Evolutionary conservation across 176 grass and related monocot genomes (phyloP).

Genomic region (Oryza rufipogon): DNA sequence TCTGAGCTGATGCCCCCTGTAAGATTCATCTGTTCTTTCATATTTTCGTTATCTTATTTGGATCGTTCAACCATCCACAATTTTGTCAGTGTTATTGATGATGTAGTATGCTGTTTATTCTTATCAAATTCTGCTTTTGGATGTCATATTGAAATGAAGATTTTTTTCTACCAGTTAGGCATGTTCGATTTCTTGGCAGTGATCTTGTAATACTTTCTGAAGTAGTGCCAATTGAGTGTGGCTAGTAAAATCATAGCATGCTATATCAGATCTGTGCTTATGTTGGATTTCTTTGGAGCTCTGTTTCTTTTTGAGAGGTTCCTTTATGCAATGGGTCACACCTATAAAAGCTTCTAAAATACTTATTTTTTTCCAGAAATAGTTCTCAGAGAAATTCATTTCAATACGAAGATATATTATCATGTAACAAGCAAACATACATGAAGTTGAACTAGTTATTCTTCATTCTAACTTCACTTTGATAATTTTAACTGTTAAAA

Average conservation of each 20-base stretch:
- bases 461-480: constrained; percentile 2
- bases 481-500: background rate
- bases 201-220: background rate
- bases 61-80: constrained; percentile 5
- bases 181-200: background rate
- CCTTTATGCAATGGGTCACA: background rate
- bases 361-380: background rate
- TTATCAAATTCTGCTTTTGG: constrained; percentile 10
- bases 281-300: constrained; percentile 8
- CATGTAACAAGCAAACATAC: background rate
- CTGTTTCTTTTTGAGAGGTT: background rate
- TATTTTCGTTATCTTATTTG: constrained; percentile 31
- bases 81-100: background rate
- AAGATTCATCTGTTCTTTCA: constrained; percentile 36
- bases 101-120: constrained; percentile 1
- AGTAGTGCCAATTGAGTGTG: background rate
- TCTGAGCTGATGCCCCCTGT: constrained; percentile 93
- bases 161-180: background rate
- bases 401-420: constrained; percentile 5
- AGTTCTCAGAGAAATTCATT: constrained; percentile 12
- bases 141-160: constrained; percentile 6
- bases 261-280: background rate
- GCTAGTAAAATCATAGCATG: background rate
- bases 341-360: background rate
- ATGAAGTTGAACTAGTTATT: background rate